phyloP scores from a whole-genome alignment of 2,329 filamentous ascomycete species.

The Beauveria varroae region DNA sequence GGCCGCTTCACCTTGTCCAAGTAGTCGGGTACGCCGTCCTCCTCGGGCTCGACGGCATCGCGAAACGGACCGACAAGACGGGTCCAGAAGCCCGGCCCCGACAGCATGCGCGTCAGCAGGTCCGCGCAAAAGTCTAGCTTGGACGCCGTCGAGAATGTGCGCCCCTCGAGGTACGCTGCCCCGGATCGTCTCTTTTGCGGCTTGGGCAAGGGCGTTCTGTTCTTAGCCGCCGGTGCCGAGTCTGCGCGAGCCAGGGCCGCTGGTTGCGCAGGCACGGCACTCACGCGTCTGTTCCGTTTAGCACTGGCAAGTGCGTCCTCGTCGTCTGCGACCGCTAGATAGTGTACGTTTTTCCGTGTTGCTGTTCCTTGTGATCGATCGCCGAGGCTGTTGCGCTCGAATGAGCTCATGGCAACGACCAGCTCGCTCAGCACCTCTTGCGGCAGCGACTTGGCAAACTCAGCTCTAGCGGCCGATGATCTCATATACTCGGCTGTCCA shows the following conservation, averaged over 20 bases:
- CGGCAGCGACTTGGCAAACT: conserved; percentile 54
- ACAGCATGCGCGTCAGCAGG: conserved; percentile 52
- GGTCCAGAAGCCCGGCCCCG: conserved; percentile 58
- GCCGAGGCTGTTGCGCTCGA: conserved; percentile 33
- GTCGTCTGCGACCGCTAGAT: conserved; percentile 37
- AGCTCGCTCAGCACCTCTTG: conserved; percentile 56
- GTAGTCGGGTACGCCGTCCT: conserved; percentile 55
- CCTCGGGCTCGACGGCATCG: conserved; percentile 48
- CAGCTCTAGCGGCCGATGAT: conserved; percentile 45
- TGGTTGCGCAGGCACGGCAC: conserved; percentile 12
- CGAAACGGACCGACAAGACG: conserved; percentile 56
- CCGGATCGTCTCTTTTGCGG: conserved; percentile 29
- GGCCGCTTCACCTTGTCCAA: conserved; percentile 51
- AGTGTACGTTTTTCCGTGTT: conserved; percentile 41
- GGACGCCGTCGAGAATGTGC: conserved; percentile 28
- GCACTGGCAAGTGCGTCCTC: conserved; percentile 24
- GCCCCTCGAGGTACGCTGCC: conserved; percentile 26
- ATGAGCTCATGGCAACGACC: conserved; percentile 53
- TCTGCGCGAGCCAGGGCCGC: conserved; percentile 12
- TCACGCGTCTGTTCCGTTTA: conserved; percentile 37
- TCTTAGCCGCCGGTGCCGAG: conserved; percentile 18
- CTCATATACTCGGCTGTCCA: conserved; percentile 60
- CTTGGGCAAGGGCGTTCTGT: conserved; percentile 25
- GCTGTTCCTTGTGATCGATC: conserved; percentile 19
- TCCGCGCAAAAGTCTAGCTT: conserved; percentile 54